Conservation (phyloP, 805 yeast species). For the Tetrapisispora pingtungensis region DNA sequence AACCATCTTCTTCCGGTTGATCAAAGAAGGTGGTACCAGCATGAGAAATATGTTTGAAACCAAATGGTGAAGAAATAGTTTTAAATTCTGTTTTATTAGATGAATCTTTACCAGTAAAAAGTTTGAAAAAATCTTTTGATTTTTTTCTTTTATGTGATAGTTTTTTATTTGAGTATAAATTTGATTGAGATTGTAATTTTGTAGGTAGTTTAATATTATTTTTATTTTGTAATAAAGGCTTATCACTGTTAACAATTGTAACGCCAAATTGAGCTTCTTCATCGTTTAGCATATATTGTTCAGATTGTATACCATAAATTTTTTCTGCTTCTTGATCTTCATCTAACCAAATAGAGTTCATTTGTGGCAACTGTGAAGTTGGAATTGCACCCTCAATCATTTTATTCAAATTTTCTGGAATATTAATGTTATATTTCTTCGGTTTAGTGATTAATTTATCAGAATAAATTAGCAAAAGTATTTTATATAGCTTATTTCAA, state of each 20-base stretch:
- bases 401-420: too few species aligned
- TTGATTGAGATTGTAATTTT: slow-evolving; percentile 6
- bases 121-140: slow-evolving; percentile 17
- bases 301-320: slow-evolving; percentile 25
- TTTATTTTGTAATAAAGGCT: slow-evolving; percentile 24
- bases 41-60: slow-evolving; percentile 33
- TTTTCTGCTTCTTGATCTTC: slow-evolving; percentile 31
- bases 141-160: slow-evolving; percentile 2
- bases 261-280: slow-evolving; percentile 22
- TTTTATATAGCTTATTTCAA: too few species aligned
- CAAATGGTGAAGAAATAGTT: slow-evolving; percentile 31
- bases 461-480: too few species aligned
- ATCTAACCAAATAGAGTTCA: slow-evolving; percentile 36
- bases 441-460: too few species aligned
- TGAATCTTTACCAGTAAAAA: slow-evolving; percentile 14
- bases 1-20: background rate
- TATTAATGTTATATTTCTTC: too few species aligned
- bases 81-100: slow-evolving; percentile 8
- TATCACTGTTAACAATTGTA: slow-evolving; percentile 26
- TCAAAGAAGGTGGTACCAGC: slow-evolving; percentile 16
- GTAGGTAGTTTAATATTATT: slow-evolving; percentile 28
- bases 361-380: slow-evolving; percentile 10
- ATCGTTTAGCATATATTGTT: slow-evolving; percentile 15
- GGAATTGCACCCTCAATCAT: background rate
- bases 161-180: background rate